phyloP scores from a whole-genome alignment of 176 grass and related monocot genomes.

The Oryza brachyantha region DNA sequence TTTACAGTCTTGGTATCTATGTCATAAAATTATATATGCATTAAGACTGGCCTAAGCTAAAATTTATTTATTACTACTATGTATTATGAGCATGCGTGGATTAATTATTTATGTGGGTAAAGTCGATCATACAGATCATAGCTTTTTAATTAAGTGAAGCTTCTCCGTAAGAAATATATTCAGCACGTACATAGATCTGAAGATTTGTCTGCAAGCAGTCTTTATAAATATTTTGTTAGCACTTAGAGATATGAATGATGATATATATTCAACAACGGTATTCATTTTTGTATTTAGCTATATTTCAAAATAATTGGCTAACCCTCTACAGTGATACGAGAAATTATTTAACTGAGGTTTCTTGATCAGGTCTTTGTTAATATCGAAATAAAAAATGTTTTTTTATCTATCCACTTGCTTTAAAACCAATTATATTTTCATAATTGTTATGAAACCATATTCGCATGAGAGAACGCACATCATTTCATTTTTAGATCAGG shows the following conservation, averaged over 20 bases:
- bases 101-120: not conserved
- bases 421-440: not conserved
- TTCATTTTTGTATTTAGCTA: not conserved
- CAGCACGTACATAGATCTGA: not conserved
- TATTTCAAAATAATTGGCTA: not conserved
- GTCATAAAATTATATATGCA: too few relatives aligned
- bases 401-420: not conserved
- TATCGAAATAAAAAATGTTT: not conserved
- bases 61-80: not conserved
- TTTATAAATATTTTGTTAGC: slow-evolving; percentile 30
- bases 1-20: too few relatives aligned
- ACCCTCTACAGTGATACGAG: not conserved
- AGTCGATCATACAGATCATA: not conserved
- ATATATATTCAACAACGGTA: slow-evolving; percentile 5
- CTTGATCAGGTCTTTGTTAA: slow-evolving; percentile 29
- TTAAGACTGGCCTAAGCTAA: too few relatives aligned
- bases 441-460: not conserved
- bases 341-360: slow-evolving; percentile 16
- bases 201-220: not conserved
- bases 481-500: not conserved
- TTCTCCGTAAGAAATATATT: not conserved
- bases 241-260: slow-evolving; percentile 13
- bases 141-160: slow-evolving; percentile 12
- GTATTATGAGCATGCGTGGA: not conserved
- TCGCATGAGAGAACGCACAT: not conserved